Evolutionary conservation across 2,329 filamentous ascomycete species (phyloP).

Genomic region (Plectosphaerella sp.): DNA sequence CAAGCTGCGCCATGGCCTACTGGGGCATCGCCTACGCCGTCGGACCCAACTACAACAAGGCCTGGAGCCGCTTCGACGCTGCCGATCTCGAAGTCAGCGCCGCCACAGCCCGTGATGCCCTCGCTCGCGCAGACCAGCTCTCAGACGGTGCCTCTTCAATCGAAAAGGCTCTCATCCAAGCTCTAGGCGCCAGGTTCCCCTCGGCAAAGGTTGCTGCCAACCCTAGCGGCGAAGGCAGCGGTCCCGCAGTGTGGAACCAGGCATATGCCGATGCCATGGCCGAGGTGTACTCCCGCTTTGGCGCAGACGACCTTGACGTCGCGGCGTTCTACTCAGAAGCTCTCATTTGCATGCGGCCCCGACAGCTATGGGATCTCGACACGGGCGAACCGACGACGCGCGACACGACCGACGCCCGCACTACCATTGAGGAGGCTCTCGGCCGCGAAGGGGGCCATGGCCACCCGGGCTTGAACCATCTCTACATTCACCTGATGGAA

Average conservation of each 20-base stretch:
- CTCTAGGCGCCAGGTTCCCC: slow-evolving; percentile 60
- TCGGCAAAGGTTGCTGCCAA: slow-evolving; percentile 32
- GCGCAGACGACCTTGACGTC: slow-evolving; percentile 31
- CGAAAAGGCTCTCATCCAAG: slow-evolving; percentile 60
- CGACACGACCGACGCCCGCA: slow-evolving; percentile 10
- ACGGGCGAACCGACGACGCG: slow-evolving; percentile 19
- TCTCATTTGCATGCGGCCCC: slow-evolving; percentile 43
- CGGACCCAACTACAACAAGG: slow-evolving; percentile 74
- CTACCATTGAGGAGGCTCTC: slow-evolving; percentile 41
- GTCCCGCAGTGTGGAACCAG: slow-evolving; percentile 43
- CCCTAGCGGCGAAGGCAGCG: slow-evolving; percentile 28
- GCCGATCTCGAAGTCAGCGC: slow-evolving; percentile 52
- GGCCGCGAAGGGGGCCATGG: slow-evolving; percentile 36
- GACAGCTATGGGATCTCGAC: slow-evolving; percentile 37
- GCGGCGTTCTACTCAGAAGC: slow-evolving; percentile 33
- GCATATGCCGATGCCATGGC: slow-evolving; percentile 38
- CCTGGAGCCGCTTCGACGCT: slow-evolving; percentile 67
- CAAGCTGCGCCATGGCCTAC: slow-evolving; percentile 56
- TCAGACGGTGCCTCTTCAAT: slow-evolving; percentile 34
- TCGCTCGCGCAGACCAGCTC: slow-evolving; percentile 34
- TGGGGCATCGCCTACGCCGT: slow-evolving; percentile 69
- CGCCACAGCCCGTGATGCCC: slow-evolving; percentile 39
- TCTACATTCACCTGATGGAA: slow-evolving; percentile 76
- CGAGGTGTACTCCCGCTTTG: slow-evolving; percentile 21
- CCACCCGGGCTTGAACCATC: slow-evolving; percentile 68